A percentile compares a stretch with the other conserved stretches of the same genome.
Conservation (phyloP, 257 asterid genomes). For the Salvia splendens region DNA sequence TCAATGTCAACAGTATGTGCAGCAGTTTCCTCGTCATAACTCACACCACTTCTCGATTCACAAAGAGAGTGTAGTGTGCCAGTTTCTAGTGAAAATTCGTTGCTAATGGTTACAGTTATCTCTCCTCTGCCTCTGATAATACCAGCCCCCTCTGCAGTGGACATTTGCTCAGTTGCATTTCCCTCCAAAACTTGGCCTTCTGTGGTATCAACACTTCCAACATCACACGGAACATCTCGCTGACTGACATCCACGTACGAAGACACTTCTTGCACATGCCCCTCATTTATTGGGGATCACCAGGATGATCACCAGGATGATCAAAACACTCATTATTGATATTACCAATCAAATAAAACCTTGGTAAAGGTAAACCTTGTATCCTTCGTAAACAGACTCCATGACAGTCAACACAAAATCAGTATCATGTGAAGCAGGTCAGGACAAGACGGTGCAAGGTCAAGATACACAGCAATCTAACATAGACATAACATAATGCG, state of each 20-base stretch:
- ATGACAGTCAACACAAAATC: constrained; percentile 6
- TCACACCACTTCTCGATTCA: constrained; percentile 37
- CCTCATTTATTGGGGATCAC: constrained; percentile 17
- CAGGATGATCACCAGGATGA: constrained; percentile 8
- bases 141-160: constrained; percentile 26
- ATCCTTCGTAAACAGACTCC: not conserved
- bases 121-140: constrained; percentile 32
- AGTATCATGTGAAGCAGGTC: not conserved
- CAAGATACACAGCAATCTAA: not conserved
- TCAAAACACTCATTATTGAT: not conserved
- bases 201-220: constrained; percentile 30
- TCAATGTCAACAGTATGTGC: constrained; percentile 34
- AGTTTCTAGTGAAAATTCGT: constrained; percentile 37
- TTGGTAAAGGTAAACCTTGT: not conserved
- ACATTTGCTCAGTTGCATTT: constrained; percentile 28
- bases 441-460: not conserved
- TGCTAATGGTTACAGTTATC: constrained; percentile 23
- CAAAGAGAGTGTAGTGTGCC: constrained; percentile 34
- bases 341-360: too few relatives aligned
- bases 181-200: constrained; percentile 36
- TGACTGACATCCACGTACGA: constrained; percentile 18
- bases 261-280: constrained; percentile 31
- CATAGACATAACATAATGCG: not conserved
- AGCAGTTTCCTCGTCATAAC: constrained; percentile 35
- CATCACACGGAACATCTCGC: constrained; percentile 32